Evolutionary conservation across 1,284 basidiomycete genomes (phyloP), one percentile per base, ranked within the genome.

Genomic region (Trichosporon ovoides): DNA sequence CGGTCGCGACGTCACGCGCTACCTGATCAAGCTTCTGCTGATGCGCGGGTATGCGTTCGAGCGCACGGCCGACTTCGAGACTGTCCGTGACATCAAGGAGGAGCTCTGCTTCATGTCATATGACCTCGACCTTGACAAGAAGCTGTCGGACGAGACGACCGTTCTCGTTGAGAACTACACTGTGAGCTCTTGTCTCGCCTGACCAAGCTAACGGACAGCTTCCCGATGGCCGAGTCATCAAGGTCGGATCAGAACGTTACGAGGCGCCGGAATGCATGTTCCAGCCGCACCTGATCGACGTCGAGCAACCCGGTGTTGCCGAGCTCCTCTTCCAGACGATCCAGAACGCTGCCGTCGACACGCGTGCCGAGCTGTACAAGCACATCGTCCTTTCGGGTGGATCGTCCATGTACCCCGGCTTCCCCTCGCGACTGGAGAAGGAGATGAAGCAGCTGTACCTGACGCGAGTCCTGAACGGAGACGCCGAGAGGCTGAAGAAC

Each of bases 261-360:
- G 92, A 97, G 78, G 96, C 95, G n/a, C 96, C 96, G 12, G 96
- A 98, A 78, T 98, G 96, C 80, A 93, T 98, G 91, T 98, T 99
- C 87, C 94, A 99, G 78, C 96, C 96, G 22, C 91, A 97, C 77
- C 83, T 99, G 9, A 92, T 98, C 55, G 96, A 98, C 66, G 83
- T 98, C 58, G 96, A 98, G 76, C 94, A 98, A 74, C 90, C 92
- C 2, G 96, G 96, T 56, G 87, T 98, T 56, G 95, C 94, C 78
- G 95, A 98, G 81, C 87, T 98, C 83, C 84, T 98, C 22, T 98
- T 96, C 84, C 85, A 92, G 76, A 96, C 94, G 0, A 95, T 98
- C 66, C 95, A 98, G 78, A 78, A 81, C 31, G 93, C 95, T 3
- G 89, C 95, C 0, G 85, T 98, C 40, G 96, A 98, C 73, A 82